Evolutionary conservation across 768 basidiomycete genomes (phyloP), one percentile per base, ranked within the genome.

Genomic region (Lactifluus pinguis): DNA sequence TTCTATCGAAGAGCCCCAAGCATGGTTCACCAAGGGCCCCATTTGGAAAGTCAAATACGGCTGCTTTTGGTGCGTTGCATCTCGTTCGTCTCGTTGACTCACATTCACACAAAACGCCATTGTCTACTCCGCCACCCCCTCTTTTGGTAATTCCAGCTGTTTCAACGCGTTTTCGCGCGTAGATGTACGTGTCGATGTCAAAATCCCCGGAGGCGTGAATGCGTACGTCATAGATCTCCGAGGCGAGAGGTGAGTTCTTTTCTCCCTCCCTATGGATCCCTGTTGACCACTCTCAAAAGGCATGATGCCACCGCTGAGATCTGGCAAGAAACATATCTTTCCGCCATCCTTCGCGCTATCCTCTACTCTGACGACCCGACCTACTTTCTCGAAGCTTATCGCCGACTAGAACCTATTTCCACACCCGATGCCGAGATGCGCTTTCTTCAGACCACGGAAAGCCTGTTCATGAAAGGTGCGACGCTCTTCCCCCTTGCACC

Each of bases 161-260:
- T 99, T 97, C 77, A 97, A 99, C 72, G 97, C 97, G 10, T 99
- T 99, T 71, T 95, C 95, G 42, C 78, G 97, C 32, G 91, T 98
- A 54, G 97, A 99, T 69, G 85, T 98, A 34, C 84, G 95, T 41
- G 94, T 99, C 7, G 97, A 99, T 65, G 97, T 98, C 62, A 97
- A 95, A 73, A 98, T 99, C 53, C 97, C 97, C 0, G 97, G 97
- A 32, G 95, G 97, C 13, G 97, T 99, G 15, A 84, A 86, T 64
- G 90, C 95, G 5, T 98, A 97, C 72, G 87, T 91, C 34, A 84
- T 98, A 19, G 97, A 98, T 72, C 73, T 97, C 55, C 84, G 97
- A 10, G 95, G 97, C 9, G 97, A 98, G 72, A 79, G 92, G 92
- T 95, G 68, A 66, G 88, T 73, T 39, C 9, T 32, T 1, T 41